These are phyloP conservation scores for Corylus americana DNA, from an alignment of 306 rosid species.

Conservation along the genomic window DNA sequence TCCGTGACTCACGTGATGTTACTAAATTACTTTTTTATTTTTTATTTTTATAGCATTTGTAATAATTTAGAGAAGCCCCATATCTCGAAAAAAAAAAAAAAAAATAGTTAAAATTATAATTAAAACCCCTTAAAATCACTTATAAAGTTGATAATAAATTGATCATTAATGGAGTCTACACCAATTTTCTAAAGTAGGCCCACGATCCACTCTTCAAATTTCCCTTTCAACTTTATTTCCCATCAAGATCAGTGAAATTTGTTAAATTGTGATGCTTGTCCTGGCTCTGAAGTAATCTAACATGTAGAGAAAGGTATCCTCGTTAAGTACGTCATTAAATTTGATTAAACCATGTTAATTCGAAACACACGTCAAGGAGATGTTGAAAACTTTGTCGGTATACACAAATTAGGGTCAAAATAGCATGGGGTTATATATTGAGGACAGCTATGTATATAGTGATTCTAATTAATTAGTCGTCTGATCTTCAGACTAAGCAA, in stretches of 20 bases:
- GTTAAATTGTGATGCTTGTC: not conserved
- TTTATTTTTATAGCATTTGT: too few species aligned
- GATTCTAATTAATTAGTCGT: not conserved
- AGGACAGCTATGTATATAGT: not conserved
- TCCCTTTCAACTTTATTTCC: not conserved
- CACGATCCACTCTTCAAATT: not conserved
- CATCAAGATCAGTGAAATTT: not conserved
- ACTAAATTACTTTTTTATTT: too few species aligned
- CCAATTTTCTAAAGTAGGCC: not conserved
- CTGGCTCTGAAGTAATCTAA: not conserved
- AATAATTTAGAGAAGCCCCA: too few species aligned
- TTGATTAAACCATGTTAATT: not conserved
- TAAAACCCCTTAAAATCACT: too few species aligned
- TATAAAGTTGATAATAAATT: too few species aligned
- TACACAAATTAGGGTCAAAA: not conserved
- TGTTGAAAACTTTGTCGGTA: not conserved
- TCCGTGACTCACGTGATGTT: too few species aligned
- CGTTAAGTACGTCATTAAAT: not conserved
- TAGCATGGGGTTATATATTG: not conserved
- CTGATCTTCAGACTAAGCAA: slow-evolving; percentile 7
- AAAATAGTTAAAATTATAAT: too few species aligned
- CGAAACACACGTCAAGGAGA: not conserved
- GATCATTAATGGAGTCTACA: not conserved
- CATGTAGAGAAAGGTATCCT: not conserved
- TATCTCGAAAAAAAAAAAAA: too few species aligned